Base-by-base conservation (phyloP, 495 filamentous ascomycete genomes). In the Penicillium cataractarum region DNA sequence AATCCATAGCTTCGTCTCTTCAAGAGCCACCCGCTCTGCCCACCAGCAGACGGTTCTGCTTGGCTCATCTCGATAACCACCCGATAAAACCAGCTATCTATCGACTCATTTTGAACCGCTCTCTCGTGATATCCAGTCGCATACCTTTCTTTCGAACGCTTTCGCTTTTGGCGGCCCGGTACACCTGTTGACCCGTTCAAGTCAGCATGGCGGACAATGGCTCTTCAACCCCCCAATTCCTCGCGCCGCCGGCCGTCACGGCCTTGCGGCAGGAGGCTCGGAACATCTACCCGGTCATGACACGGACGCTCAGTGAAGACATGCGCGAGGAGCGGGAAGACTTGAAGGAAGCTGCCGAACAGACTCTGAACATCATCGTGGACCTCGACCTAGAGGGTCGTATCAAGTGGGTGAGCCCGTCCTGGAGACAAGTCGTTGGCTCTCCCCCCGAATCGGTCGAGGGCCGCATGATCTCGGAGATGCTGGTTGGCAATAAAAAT, bases 341-440 rank as follows among this genome's bases (percentile, higher is more conserved):
- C 71, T 83, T 99, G 68, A 93, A 92, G 69, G 89, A 96, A 78
- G 96, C 93, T 22, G 95, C 95, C 24, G 95, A 99, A 76, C 92
- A 98, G 79, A 97, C 92, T 10, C 80, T 95, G 71, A 98, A 97
- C 77, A 90, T 97, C 57, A 97, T 99, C 65, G 78, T 98, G 71
- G 93, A 99, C 74, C 84, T 99, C 55, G 91, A 89, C 66, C 82
- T 98, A 51, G 91, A 96, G 67, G 92, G 92, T 51, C 88, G 84
- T 40, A 89, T 99, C 66, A 87, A 91, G 71, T 98, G 96, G 92
- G 93, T 95, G 60, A 98, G 94, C 75, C 90, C 92, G 9, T 96
- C 93, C n/a, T 99, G 95, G 95, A 86, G 86, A 59, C 92, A 97
- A 68, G 90, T 99, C 48, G 88, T 98, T 50, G 95, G 95, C 52